Percentiles rank a stretch among this genome's conserved stretches.
Conservation (phyloP, 768 basidiomycete species). For the Boletus edulis region DNA sequence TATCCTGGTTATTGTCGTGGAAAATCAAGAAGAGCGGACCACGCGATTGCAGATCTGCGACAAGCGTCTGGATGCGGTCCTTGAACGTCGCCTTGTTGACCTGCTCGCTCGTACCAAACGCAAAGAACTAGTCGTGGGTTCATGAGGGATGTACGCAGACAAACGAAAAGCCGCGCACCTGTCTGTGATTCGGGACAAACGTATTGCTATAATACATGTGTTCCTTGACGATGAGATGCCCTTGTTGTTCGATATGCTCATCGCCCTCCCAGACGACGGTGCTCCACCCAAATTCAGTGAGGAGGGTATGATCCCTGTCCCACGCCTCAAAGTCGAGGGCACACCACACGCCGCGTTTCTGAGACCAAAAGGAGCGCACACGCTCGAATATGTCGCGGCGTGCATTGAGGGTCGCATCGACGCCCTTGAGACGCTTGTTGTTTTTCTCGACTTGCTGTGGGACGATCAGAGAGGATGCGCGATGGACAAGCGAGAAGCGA, state of each 20-base stretch:
- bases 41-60: conserved; percentile 36
- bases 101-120: conserved; percentile 60
- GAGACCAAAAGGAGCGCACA: conserved; percentile 59
- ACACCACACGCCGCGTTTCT: conserved; percentile 68
- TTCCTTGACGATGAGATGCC: conserved; percentile 67
- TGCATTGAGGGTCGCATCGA: conserved; percentile 50
- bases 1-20: conserved; percentile 75
- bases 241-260: conserved; percentile 44
- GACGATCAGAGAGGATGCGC: neutral
- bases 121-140: conserved; percentile 48
- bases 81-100: conserved; percentile 53
- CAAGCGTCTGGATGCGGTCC: conserved; percentile 44
- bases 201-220: conserved; percentile 55
- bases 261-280: conserved; percentile 55
- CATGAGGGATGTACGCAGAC: neutral
- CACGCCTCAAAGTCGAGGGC: conserved; percentile 83
- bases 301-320: conserved; percentile 68
- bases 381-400: conserved; percentile 68
- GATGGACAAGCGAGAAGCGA: neutral
- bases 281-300: conserved; percentile 87
- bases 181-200: conserved; percentile 62
- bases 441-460: conserved; percentile 71
- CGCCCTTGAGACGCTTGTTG: conserved; percentile 73
- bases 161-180: conserved; percentile 36
- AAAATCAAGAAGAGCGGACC: conserved; percentile 79